Conservation (phyloP, 345 rosid genomes). For the Litchi chinensis region DNA sequence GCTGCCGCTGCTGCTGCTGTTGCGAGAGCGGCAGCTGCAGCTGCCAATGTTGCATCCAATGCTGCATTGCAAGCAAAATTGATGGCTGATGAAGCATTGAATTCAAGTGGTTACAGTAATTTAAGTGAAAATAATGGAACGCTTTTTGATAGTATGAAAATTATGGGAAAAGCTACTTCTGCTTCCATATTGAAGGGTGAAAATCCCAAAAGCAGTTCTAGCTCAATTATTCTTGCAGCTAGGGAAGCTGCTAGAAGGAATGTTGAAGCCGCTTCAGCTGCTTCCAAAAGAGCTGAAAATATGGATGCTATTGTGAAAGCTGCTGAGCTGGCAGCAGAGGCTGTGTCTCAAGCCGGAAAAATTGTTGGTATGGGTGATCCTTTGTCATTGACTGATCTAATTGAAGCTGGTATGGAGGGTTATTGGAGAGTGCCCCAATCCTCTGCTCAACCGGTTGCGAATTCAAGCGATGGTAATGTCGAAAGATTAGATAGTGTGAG, state of each 20-base stretch:
- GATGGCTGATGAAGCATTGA: slow-evolving; percentile 87
- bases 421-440: slow-evolving; percentile 60
- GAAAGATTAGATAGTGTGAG: slow-evolving; percentile 24
- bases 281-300: slow-evolving; percentile 92
- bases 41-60: slow-evolving; percentile 88
- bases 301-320: slow-evolving; percentile 89
- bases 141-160: slow-evolving; percentile 35
- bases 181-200: slow-evolving; percentile 60
- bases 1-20: slow-evolving; percentile 90
- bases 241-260: slow-evolving; percentile 84
- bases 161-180: slow-evolving; percentile 51
- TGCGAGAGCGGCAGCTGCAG: slow-evolving; percentile 98
- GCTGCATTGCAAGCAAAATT: slow-evolving; percentile 95
- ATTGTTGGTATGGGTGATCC: slow-evolving; percentile 86
- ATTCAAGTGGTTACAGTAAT: slow-evolving; percentile 32
- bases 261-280: slow-evolving; percentile 88
- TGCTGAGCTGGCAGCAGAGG: slow-evolving; percentile 94
- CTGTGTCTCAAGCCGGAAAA: slow-evolving; percentile 93
- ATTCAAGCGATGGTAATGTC: slow-evolving; percentile 30
- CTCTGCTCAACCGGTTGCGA: slow-evolving; percentile 38
- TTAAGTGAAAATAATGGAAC: slow-evolving; percentile 35
- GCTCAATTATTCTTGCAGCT: slow-evolving; percentile 66
- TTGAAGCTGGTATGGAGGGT: slow-evolving; percentile 74
- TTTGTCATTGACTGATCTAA: slow-evolving; percentile 58
- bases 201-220: slow-evolving; percentile 51